Evolutionary conservation across 2,329 filamentous ascomycete species (phyloP).

Genomic region (Xylaria sp.): DNA sequence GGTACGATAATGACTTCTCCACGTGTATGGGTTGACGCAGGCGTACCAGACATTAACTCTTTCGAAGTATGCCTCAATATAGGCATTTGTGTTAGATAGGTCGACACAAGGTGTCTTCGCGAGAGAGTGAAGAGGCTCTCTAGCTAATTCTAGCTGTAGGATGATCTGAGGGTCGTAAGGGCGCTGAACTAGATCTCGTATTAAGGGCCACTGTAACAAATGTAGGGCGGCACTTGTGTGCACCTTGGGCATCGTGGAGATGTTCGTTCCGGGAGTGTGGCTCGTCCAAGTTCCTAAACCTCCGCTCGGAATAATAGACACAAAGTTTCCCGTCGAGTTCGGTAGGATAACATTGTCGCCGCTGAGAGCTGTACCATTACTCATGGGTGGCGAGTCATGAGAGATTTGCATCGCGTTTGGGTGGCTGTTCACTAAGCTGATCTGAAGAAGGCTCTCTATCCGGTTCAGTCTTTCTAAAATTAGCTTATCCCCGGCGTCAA

Average conservation of each 20-base stretch:
- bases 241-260: conserved; percentile 86
- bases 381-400: conserved; percentile 72
- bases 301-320: conserved; percentile 67
- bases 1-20: conserved; percentile 78
- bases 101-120: conserved; percentile 74
- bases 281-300: conserved; percentile 79
- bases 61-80: conserved; percentile 83
- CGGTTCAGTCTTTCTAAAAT: conserved; percentile 81
- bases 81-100: conserved; percentile 77
- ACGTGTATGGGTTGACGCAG: conserved; percentile 84
- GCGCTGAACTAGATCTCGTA: conserved; percentile 78
- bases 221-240: conserved; percentile 85
- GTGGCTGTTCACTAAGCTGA: conserved; percentile 65
- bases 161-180: conserved; percentile 85
- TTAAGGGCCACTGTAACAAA: conserved; percentile 82
- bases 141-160: conserved; percentile 81
- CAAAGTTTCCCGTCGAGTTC: conserved; percentile 57
- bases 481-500: conserved; percentile 86
- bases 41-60: conserved; percentile 88
- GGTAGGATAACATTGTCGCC: conserved; percentile 65
- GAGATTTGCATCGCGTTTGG: conserved; percentile 65
- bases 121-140: conserved; percentile 76
- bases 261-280: conserved; percentile 66
- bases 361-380: conserved; percentile 69
- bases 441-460: conserved; percentile 82